phyloP scores from a whole-genome alignment of 352 stramenopile species.

The Peronosclerospora sorghi region DNA sequence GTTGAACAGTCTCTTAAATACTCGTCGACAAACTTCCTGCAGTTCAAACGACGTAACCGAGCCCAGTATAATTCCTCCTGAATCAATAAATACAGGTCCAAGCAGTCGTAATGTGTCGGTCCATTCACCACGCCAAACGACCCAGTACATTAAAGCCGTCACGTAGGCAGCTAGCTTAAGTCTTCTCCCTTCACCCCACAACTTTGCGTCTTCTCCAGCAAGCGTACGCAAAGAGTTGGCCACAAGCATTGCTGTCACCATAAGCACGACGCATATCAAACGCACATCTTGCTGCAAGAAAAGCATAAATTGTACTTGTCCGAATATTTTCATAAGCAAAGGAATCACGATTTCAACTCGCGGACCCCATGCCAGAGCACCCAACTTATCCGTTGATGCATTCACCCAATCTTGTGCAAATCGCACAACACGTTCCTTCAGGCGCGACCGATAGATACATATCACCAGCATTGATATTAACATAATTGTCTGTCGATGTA shows the following conservation, averaged over 20 bases:
- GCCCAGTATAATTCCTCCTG: conserved; percentile 44
- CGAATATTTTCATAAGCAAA: conserved; percentile 59
- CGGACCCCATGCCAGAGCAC: conserved; percentile 42
- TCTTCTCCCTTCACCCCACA: conserved; percentile 53
- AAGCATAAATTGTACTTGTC: conserved; percentile 60
- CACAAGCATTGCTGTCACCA: conserved; percentile 26
- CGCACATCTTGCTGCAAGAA: conserved; percentile 48
- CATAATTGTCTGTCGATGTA: conserved; percentile 72
- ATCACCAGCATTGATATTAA: conserved; percentile 53
- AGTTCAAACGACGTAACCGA: conserved; percentile 33
- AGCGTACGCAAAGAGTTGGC: conserved; percentile 18
- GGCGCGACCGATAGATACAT: conserved; percentile 47
- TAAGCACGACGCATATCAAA: conserved; percentile 26
- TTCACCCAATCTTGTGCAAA: conserved; percentile 39
- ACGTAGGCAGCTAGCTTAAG: conserved; percentile 58
- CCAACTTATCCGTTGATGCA: conserved; percentile 55
- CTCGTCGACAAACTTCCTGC: conserved; percentile 28
- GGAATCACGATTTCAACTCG: conserved; percentile 39
- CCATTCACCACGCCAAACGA: conserved; percentile 38
- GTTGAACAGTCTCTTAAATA: conserved; percentile 36
- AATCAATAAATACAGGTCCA: conserved; percentile 52
- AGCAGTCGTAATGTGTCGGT: conserved; percentile 37
- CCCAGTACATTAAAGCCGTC: conserved; percentile 47
- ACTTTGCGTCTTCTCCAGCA: conserved; percentile 22
- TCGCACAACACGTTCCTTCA: conserved; percentile 25